Conservation (phyloP, 306 rosid genomes). For the Quercus agrifolia region DNA sequence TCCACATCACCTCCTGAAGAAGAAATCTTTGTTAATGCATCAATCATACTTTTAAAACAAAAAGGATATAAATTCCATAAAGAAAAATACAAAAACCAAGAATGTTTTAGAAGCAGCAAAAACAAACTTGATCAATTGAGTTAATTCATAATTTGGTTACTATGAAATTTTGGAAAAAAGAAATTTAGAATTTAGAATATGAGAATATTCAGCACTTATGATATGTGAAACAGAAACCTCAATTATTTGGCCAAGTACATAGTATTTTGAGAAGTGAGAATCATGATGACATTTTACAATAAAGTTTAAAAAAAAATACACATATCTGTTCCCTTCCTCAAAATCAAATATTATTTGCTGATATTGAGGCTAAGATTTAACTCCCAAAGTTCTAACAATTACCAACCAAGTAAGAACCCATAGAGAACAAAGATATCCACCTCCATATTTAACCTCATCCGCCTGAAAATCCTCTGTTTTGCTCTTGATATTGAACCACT, state of each 20-base stretch:
- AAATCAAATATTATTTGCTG: not conserved
- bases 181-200: conserved; percentile 9
- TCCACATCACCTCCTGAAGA: conserved; percentile 75
- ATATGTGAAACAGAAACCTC: not conserved
- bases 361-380: conserved; percentile 1
- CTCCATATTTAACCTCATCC: conserved; percentile 68
- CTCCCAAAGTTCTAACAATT: conserved; percentile 9
- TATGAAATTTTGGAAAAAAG: conserved; percentile 19
- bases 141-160: conserved; percentile 26
- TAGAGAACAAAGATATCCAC: conserved; percentile 40
- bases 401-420: conserved; percentile 8
- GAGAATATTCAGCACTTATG: conserved; percentile 1
- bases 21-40: conserved; percentile 24
- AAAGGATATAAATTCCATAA: not conserved
- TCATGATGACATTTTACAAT: not conserved
- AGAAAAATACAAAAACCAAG: not conserved
- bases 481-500: conserved; percentile 91
- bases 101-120: conserved; percentile 6
- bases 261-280: not conserved
- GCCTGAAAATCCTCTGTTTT: conserved; percentile 75
- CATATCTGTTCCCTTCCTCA: not conserved
- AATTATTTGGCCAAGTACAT: conserved; percentile 1
- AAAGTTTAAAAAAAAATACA: not conserved
- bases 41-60: conserved; percentile 1
- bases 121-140: conserved; percentile 1